Base-by-base conservation (phyloP, 108 stramenopile genomes). In the Nitzschia putrida region DNA sequence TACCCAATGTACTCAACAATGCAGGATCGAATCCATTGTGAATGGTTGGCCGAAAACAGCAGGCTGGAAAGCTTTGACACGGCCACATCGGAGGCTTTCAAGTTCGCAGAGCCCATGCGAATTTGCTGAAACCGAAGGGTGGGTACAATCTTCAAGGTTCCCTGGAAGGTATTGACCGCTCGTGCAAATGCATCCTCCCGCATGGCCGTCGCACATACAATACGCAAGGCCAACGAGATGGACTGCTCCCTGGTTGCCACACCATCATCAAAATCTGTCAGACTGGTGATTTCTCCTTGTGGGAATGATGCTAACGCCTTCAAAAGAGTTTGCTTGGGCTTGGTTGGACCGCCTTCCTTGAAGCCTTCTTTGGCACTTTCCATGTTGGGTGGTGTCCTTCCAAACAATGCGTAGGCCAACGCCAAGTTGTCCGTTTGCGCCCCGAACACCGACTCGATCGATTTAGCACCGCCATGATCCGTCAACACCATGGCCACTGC, bases 171-270 rank as follows among this genome's bases (percentile, higher is more conserved):
- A 3, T 79, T 59, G 5, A 84, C 43, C 37, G 80, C 73, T 18
- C 60, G 55, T 37, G 76, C 22, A 51, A 94, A 88, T 22, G 70
- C 54, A 26, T 88, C 85, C 54, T 90, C 90, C 16, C 87, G 71
- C 9, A 64, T 81, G 22, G 83, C 85, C 0, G 85, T 83, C 53
- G 88, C 83, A 66, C 88, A 88, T 8, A 91, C 57, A 22, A 91
- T 83, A n/a, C 75, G 76, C 20, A 94, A 64, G 3, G 85, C 77
- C 38, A 80, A 44, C n/a, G 76, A 24, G 38, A 83, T 76, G 24
- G 70, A 69, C 37, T 70, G 76, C 57, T 90, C 88, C 39, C 87
- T 68, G 87, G 86, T 88, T 11, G 66, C 55, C 8, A 82, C 63
- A 7, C 77, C 86, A 70, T 84, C 70, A 45, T 71, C 61, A 60